phyloP scores from a whole-genome alignment of 495 filamentous ascomycete genomes.

The Lepidopterella palustris region DNA sequence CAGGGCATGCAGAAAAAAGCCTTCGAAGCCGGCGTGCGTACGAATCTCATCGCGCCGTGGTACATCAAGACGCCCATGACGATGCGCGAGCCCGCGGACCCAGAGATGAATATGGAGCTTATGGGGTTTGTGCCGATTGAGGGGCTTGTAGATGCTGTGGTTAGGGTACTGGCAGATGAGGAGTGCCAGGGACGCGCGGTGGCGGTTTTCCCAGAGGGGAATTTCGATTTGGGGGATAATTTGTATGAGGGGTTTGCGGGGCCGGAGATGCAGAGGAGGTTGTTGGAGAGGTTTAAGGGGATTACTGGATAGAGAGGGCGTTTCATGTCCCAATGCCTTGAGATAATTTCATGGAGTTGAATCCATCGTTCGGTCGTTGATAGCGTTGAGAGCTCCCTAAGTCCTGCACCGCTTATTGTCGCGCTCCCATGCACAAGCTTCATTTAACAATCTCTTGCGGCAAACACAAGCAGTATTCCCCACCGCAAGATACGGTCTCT shows the following conservation, averaged over 20 bases:
- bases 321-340: no score
- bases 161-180: slow-evolving; percentile 15
- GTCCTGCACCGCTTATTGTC: neutral
- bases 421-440: slow-evolving; percentile 9
- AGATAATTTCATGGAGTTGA: no score
- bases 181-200: slow-evolving; percentile 4
- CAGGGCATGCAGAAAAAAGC: slow-evolving; percentile 8
- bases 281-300: no score
- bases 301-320: no score
- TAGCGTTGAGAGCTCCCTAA: no score
- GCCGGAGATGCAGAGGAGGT: no score
- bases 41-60: slow-evolving; percentile 27
- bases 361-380: no score
- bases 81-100: neutral
- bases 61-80: slow-evolving; percentile 24
- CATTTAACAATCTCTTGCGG: slow-evolving; percentile 8
- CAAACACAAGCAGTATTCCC: neutral
- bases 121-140: slow-evolving; percentile 21
- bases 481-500: slow-evolving; percentile 1
- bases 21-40: slow-evolving; percentile 8
- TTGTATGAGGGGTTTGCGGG: no score
- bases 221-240: no score
- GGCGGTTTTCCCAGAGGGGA: no score
- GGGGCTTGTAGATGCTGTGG: slow-evolving; percentile 19
- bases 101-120: slow-evolving; percentile 2